Base-by-base conservation (phyloP, 163 green algal genomes). In the Botryococcus braunii region DNA sequence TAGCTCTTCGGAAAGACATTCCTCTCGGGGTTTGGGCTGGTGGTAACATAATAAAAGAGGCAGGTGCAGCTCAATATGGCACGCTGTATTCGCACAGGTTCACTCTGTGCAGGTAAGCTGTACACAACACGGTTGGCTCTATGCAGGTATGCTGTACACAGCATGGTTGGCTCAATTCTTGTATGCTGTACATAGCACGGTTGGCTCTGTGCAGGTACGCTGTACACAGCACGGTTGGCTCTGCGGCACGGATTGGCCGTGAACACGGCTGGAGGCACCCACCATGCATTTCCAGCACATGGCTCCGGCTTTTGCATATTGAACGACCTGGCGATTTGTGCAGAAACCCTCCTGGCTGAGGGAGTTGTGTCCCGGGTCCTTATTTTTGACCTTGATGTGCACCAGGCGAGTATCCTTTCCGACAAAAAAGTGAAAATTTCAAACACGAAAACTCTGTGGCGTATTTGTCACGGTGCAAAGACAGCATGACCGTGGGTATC, bases 281-380 rank as follows among this genome's bases (percentile, higher is more conserved):
- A 79, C 55, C 69, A 78, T 35, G 66, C 62, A 36, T 70, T 71
- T 25, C 65, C 63, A 9, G 41, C 66, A 23, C 67, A 67, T 50
- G 91, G 90, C n/a, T 88, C 79, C 6, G 91, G 91, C 46, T 97
- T 91, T 73, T 97, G 91, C 78, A 94, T 97, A 43, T 58, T 97
- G 35, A 96, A 96, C 61, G 91, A 97, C 73, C 62, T 96, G 47
- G 89, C 84, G 1, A 75, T 95, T 37, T 88, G 84, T 0, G 76
- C 83, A 4, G 35, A 82, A 68, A 60, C 78, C 57, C 69, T 96
- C 62, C 73, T 93, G 48, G 40, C 60, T 0, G 65, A 82, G 46
- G 81, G 81, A 2, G 41, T n/a, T 0, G 85, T 88, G 32, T 3
- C 69, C 34, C 69, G 85, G 3, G 75, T 96, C 43, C 69, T 94